Base-by-base conservation (phyloP, 2,329 filamentous ascomycete species). In the Xylariaceae sp. region DNA sequence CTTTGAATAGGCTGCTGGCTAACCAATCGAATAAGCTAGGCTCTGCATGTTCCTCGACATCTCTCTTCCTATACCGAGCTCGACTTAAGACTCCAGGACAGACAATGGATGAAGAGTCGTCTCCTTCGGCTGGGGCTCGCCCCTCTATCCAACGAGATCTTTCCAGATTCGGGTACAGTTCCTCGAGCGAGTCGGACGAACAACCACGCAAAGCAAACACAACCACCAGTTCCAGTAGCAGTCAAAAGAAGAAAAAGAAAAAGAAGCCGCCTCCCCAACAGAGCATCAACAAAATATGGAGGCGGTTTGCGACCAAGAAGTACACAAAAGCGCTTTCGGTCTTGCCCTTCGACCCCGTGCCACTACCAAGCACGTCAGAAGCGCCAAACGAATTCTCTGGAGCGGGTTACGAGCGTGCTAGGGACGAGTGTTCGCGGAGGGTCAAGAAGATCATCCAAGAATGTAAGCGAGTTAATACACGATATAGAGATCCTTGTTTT, bases 381-480 rank as follows among this genome's bases (percentile, higher is more conserved):
- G 80, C 75, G 51, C 81, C 81, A 21, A 88, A 89, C 60, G 83
- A 88, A 70, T 79, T 86, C 39, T 75, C 88, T 3, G 78, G 75
- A 36, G 78, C 79, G 3, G 84, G 84, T 4, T 90, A 87, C 66
- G 82, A 88, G 62, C 80, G 87, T 43, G 87, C 87, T 0, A 82
- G 77, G 1, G 83, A 86, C 17, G 83, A 87, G 65, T 91, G 88
- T 68, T 80, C 79, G 17, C 81, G 82, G 41, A 89, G 79, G 74
- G 88, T 80, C 29, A 74, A 79, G 43, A 86, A 85, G 69, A 87
- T 87, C 57, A 83, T 85, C 44, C 76, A 82, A 60, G 83, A 86
- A 65, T 95, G 91, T 74, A 79, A 82, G 62, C 80, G 90, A 19
- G 80, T 92, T 33, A 96, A 96, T 67, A 89, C 88, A 71, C 88